Percentiles rank a stretch among this genome's conserved stretches.
Evolutionary conservation across 179 eudicot species (phyloP).

Genomic region (Sideroxylon spinosum): DNA sequence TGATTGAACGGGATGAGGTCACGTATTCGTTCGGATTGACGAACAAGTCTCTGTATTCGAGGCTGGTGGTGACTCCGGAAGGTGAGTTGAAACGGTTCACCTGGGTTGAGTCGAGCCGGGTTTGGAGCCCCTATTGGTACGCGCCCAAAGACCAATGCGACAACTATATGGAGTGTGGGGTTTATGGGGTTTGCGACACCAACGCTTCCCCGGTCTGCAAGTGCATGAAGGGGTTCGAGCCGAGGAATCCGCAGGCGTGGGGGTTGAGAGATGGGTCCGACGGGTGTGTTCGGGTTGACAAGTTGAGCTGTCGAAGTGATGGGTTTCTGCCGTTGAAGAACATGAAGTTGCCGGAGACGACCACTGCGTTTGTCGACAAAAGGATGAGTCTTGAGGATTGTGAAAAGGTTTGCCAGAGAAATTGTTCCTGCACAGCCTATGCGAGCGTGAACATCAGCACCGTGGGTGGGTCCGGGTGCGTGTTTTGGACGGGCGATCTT

Average conservation of each 20-base stretch:
- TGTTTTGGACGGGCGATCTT: constrained; percentile 26
- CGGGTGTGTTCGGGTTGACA: not conserved
- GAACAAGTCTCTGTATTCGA: not conserved
- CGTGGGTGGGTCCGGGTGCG: constrained; percentile 33
- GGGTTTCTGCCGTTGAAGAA: constrained; percentile 33
- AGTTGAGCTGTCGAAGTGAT: constrained; percentile 23
- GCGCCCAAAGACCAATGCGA: not conserved
- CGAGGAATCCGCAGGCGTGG: constrained; percentile 45
- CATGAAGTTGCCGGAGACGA: constrained; percentile 38
- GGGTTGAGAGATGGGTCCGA: not conserved
- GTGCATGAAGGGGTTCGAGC: constrained; percentile 25
- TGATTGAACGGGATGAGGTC: not conserved
- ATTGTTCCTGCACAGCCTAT: constrained; percentile 45
- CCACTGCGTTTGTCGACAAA: not conserved
- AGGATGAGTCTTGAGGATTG: constrained; percentile 36
- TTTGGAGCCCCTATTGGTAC: not conserved
- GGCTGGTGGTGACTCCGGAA: not conserved
- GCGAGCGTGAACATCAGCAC: constrained; percentile 26
- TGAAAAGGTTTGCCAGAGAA: constrained; percentile 31
- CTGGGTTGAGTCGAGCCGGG: not conserved
- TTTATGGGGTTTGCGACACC: not conserved
- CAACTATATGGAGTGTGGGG: not conserved
- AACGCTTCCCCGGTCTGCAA: not conserved
- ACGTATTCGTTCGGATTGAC: not conserved
- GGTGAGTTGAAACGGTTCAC: not conserved